Evolutionary conservation across 306 rosid genomes (phyloP).

Genomic region (Malus sieversii): DNA sequence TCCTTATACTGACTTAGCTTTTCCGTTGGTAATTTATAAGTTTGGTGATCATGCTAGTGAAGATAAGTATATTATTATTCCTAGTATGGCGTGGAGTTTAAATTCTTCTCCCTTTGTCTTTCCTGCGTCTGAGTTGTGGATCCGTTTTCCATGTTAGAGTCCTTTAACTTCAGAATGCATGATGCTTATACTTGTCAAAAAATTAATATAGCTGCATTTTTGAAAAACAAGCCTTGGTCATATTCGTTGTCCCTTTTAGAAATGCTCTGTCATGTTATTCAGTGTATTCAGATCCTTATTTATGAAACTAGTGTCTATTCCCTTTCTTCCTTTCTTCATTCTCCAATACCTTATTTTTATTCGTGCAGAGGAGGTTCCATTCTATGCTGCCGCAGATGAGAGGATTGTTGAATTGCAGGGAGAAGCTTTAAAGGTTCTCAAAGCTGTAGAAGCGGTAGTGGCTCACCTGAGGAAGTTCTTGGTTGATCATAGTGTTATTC

Average conservation of each 20-base stretch:
- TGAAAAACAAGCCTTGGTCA: background rate
- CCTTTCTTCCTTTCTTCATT: background rate
- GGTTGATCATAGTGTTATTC: constrained; percentile 94
- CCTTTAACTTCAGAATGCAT: background rate
- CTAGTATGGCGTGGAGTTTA: background rate
- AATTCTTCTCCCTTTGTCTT: background rate
- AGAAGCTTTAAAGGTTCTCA: constrained; percentile 78
- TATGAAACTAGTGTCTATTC: background rate
- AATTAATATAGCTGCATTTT: background rate
- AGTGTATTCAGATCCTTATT: background rate
- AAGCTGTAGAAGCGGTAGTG: constrained; percentile 79
- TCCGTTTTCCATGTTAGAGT: background rate
- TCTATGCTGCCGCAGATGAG: constrained; percentile 81
- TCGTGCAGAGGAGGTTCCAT: constrained; percentile 75
- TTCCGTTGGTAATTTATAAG: background rate
- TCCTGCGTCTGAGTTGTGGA: background rate
- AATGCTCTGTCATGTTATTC: background rate
- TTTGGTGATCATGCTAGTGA: background rate
- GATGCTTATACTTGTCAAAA: background rate
- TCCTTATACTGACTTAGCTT: background rate
- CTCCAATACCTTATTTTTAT: constrained; percentile 12
- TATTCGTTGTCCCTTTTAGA: background rate
- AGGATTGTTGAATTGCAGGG: constrained; percentile 94
- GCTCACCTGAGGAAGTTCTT: constrained; percentile 89
- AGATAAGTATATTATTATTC: background rate